A percentile compares a stretch with the other conserved stretches of the same genome.
Conservation (phyloP, 345 rosid species). For the Populus alba region DNA sequence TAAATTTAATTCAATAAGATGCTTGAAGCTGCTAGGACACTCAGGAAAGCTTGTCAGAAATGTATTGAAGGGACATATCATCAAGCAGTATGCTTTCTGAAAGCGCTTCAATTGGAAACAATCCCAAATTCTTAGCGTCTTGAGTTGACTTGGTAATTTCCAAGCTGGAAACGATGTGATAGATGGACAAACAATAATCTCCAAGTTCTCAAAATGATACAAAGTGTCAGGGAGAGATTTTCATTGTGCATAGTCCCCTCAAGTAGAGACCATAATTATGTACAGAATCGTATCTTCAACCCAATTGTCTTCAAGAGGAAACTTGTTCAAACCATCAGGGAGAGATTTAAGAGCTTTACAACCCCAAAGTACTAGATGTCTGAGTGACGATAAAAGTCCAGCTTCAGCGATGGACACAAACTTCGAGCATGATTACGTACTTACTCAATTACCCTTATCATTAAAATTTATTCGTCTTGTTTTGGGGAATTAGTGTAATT, state of each 20-base stretch:
- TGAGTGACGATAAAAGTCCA: conserved; percentile 1
- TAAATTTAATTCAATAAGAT: conserved; percentile 11
- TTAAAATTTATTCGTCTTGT: no score
- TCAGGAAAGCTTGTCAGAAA: background rate
- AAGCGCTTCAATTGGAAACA: conserved; percentile 1
- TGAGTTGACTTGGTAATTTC: conserved; percentile 10
- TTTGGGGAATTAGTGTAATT: no score
- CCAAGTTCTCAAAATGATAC: background rate
- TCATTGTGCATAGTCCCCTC: background rate
- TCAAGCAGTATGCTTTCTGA: conserved; percentile 9
- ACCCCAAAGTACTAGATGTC: conserved; percentile 4
- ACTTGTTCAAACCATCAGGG: background rate
- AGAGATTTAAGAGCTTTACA: conserved; percentile 9
- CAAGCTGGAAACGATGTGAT: conserved; percentile 10
- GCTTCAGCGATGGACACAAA: background rate
- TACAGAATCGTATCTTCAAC: background rate
- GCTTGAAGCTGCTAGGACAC: background rate
- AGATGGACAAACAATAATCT: conserved; percentile 21
- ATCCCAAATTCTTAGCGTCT: conserved; percentile 7
- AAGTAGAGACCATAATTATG: background rate
- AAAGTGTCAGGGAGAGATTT: background rate
- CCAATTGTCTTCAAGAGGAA: conserved; percentile 17
- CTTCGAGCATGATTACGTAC: background rate
- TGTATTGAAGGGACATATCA: conserved; percentile 12
- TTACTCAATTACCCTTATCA: background rate